These are phyloP conservation scores for Hyphopichia burtonii DNA, from an alignment of 1,139 yeast genomes.

Conservation along the genomic window DNA sequence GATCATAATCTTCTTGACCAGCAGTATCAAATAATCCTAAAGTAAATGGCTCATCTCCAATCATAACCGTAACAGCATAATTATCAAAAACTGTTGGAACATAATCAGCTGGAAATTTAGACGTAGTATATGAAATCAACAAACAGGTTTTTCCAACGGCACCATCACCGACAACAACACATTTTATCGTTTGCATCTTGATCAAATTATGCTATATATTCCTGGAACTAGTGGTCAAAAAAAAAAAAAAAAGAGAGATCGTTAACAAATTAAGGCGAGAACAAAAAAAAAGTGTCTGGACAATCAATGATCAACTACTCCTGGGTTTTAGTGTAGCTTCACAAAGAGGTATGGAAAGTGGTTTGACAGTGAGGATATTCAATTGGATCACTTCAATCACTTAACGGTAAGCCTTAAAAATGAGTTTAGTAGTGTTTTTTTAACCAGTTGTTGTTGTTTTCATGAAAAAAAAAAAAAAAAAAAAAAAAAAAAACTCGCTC, in stretches of 20 bases:
- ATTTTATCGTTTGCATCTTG: slow-evolving; percentile 81
- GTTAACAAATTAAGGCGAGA: neutral
- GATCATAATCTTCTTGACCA: slow-evolving; percentile 98
- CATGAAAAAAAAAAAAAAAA: too few species aligned
- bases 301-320: too few species aligned
- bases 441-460: too few species aligned
- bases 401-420: too few species aligned
- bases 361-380: too few species aligned
- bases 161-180: slow-evolving; percentile 98
- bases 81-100: slow-evolving; percentile 93
- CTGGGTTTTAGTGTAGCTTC: too few species aligned
- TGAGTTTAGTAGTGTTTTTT: too few species aligned
- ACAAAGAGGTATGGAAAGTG: too few species aligned
- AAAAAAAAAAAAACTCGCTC: too few species aligned
- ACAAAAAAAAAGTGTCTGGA: too few species aligned
- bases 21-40: slow-evolving; percentile 97
- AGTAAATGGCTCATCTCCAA: slow-evolving; percentile 97
- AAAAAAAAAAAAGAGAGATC: neutral
- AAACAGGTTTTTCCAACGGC: slow-evolving; percentile 95
- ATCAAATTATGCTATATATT: neutral
- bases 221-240: too few species aligned
- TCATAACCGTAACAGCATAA: slow-evolving; percentile 97
- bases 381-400: too few species aligned
- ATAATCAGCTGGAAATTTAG: slow-evolving; percentile 84
- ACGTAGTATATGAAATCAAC: slow-evolving; percentile 84